Conservation (phyloP, 2,329 filamentous ascomycete species). For the Lachnellula cervina region DNA sequence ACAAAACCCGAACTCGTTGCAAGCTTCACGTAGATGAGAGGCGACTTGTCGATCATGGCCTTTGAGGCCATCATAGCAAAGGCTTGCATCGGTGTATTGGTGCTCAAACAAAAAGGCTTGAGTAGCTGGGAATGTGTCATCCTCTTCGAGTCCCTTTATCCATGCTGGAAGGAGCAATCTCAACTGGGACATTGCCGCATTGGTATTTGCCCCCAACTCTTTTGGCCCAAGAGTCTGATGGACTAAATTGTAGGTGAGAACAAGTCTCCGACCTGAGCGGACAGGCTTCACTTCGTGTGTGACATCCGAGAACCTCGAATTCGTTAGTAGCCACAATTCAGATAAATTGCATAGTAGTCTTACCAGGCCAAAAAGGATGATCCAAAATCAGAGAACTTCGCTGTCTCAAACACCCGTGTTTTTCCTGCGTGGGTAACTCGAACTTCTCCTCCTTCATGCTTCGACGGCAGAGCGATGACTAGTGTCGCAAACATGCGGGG, state of each 20-base stretch:
- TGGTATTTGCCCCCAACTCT: slow-evolving; percentile 5
- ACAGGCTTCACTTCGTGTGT: slow-evolving; percentile 46
- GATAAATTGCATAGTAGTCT: not conserved
- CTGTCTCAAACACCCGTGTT: slow-evolving; percentile 16
- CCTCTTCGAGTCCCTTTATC: slow-evolving; percentile 5
- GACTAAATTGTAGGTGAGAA: slow-evolving; percentile 50
- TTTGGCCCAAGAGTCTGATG: slow-evolving; percentile 14
- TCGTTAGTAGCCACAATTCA: not conserved
- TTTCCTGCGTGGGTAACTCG: slow-evolving; percentile 36
- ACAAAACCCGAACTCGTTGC: slow-evolving; percentile 7
- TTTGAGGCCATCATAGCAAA: slow-evolving; percentile 9
- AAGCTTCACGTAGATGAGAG: slow-evolving; percentile 7
- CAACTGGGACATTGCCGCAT: slow-evolving; percentile 3
- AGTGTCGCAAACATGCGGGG: slow-evolving; percentile 49
- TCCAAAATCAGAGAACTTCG: not conserved
- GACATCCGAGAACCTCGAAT: slow-evolving; percentile 47
- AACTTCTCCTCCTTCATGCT: slow-evolving; percentile 43
- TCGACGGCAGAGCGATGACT: slow-evolving; percentile 44
- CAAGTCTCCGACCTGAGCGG: slow-evolving; percentile 43
- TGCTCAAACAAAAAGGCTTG: slow-evolving; percentile 10
- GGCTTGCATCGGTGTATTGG: slow-evolving; percentile 12
- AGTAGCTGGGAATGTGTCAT: not conserved
- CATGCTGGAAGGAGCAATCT: slow-evolving; percentile 3
- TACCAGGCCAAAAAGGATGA: slow-evolving; percentile 13
- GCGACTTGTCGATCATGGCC: slow-evolving; percentile 9